These are phyloP conservation scores for Colletotrichum tropicale DNA, from an alignment of 2,329 filamentous ascomycete species.

Conservation along the genomic window DNA sequence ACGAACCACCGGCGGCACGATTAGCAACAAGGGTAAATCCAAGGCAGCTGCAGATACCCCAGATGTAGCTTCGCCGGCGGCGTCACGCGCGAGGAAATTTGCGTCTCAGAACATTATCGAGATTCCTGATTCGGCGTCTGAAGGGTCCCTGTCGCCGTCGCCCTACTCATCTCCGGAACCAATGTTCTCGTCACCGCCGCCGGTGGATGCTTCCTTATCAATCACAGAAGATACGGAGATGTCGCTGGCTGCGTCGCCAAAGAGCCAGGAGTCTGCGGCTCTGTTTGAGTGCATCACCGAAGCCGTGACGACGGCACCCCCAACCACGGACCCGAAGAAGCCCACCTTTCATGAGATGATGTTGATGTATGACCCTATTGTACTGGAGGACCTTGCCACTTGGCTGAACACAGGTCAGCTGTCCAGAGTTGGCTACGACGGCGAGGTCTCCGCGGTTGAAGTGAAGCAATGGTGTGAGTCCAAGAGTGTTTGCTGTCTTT, in stretches of 20 bases:
- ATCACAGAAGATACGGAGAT: constrained; percentile 50
- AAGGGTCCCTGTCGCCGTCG: constrained; percentile 32
- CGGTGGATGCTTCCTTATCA: constrained; percentile 47
- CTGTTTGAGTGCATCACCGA: constrained; percentile 59
- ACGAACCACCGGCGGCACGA: background rate
- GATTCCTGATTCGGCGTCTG: constrained; percentile 57
- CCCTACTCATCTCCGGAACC: constrained; percentile 38
- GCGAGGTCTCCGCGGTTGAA: constrained; percentile 65
- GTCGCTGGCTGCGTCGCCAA: constrained; percentile 41
- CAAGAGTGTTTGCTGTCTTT: constrained; percentile 84
- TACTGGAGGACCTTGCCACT: constrained; percentile 81
- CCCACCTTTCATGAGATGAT: constrained; percentile 93
- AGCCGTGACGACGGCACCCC: constrained; percentile 57
- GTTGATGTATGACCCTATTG: constrained; percentile 88
- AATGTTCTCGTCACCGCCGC: constrained; percentile 48
- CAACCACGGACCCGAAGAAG: constrained; percentile 49
- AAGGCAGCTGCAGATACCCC: constrained; percentile 5
- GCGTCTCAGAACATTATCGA: constrained; percentile 39
- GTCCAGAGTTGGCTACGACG: constrained; percentile 65
- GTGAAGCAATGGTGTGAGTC: constrained; percentile 92
- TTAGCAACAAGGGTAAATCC: background rate
- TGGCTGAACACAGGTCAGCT: constrained; percentile 82
- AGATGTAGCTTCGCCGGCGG: constrained; percentile 21
- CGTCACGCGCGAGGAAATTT: constrained; percentile 28
- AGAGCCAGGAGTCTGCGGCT: constrained; percentile 39